Evolutionary conservation across 495 filamentous ascomycete species (phyloP), one percentile per base, ranked within the genome.

Genomic region (Podospora tetraspora): DNA sequence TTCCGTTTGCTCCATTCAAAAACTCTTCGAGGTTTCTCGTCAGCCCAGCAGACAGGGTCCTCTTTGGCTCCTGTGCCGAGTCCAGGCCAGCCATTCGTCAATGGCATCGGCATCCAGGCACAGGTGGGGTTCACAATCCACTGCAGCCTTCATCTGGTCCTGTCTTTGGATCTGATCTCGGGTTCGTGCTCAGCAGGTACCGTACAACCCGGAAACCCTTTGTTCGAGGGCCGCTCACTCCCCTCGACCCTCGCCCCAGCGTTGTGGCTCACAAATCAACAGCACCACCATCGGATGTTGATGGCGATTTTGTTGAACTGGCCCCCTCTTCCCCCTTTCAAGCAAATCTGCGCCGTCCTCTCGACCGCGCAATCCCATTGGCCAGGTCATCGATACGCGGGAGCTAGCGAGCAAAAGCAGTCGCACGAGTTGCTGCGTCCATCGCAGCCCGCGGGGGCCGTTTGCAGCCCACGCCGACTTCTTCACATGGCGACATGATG

Each of bases 391-490:
- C 19, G 43, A 52, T n/a, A 52, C 43, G 43, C 61, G 61, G 61
- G 61, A 62, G 61, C 61, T 62, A 62, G 27, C 61, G 32, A 62
- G 25, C 25, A 16, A 61, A 59, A 37, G 13, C 34, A 19, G 37
- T 43, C 37, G 37, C 34, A 43, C 37, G 37, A 43, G 37, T 16
- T 43, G 37, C 37, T 16, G 37, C 1, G 37, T 19, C 13, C 13
- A 6, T 43, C 37, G 3, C 37, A 43, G 19, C 37, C 34, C 37
- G 37, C 37, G 13, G n/a, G n/a, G n/a, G n/a, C n/a, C n/a, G n/a
- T n/a, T 19, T 34, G 37, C 43, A 6, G 12, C 19, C 43, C 16
- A n/a, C 6, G 43, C 43, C 43, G 19, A 52, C 32, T 34, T 34
- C 10, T 13, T 34, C 32, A 11, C 32, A 34, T 13, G 10, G 32